phyloP scores from a whole-genome alignment of 1,284 basidiomycete species.

The Cystobasidium slooffiae region DNA sequence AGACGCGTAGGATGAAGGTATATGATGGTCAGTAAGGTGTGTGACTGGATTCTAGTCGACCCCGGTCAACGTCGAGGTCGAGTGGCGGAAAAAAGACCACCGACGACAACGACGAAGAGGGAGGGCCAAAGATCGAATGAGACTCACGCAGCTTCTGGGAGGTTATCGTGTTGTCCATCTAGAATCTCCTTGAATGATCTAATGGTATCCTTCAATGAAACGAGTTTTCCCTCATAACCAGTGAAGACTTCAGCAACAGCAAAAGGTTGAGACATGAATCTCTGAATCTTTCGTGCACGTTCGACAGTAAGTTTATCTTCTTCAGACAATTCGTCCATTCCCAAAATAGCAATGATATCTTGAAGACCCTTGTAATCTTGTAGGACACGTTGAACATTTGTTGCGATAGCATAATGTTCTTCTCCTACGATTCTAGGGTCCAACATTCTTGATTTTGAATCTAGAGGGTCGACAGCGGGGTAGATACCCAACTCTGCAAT shows the following conservation, averaged over 20 bases:
- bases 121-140: too few relatives aligned
- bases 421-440: constrained; percentile 93
- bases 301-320: constrained; percentile 79
- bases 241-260: constrained; percentile 98
- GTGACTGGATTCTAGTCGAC: too few relatives aligned
- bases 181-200: constrained; percentile 95
- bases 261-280: constrained; percentile 84
- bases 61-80: too few relatives aligned
- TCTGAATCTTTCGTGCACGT: constrained; percentile 66
- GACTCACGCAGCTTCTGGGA: constrained; percentile 85
- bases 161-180: constrained; percentile 78
- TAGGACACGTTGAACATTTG: constrained; percentile 95
- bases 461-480: constrained; percentile 97
- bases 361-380: constrained; percentile 99
- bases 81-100: too few relatives aligned
- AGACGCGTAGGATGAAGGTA: too few relatives aligned
- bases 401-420: constrained; percentile 95
- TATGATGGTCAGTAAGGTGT: too few relatives aligned
- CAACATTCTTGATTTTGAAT: constrained; percentile 99
- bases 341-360: constrained; percentile 86
- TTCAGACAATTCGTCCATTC: constrained; percentile 99
- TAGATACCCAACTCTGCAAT: constrained; percentile 99
- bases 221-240: constrained; percentile 72
- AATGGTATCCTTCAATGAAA: constrained; percentile 56
- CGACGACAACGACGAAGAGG: too few relatives aligned